Conservation (phyloP, 805 yeast species). For the Pichia paraexigua region DNA sequence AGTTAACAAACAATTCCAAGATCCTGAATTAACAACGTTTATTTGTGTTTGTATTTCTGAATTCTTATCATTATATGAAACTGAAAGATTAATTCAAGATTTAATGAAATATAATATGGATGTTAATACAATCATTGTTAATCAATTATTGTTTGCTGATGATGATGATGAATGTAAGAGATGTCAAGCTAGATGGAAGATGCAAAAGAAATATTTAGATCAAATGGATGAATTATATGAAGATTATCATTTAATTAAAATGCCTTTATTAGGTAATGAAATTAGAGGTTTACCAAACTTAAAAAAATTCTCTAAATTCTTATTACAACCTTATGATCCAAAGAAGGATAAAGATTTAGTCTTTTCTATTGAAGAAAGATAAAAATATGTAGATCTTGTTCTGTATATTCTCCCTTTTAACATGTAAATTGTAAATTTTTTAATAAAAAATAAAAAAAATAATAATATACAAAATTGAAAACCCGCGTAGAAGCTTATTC, state of each 20-base stretch:
- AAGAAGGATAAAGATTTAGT: constrained; percentile 45
- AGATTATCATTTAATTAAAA: constrained; percentile 91
- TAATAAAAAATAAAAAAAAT: too few species aligned
- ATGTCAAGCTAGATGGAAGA: constrained; percentile 87
- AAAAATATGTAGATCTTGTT: not conserved
- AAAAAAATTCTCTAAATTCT: constrained; percentile 73
- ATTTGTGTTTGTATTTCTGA: constrained; percentile 97
- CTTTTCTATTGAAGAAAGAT: constrained; percentile 46
- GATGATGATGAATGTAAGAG: constrained; percentile 76
- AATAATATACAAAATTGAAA: not conserved
- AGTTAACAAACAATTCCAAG: constrained; percentile 89
- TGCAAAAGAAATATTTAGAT: constrained; percentile 91
- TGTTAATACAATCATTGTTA: constrained; percentile 91
- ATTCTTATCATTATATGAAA: constrained; percentile 90
- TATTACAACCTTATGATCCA: constrained; percentile 72
- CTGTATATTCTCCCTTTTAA: not conserved
- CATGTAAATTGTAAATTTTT: not conserved
- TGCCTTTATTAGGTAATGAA: constrained; percentile 92
- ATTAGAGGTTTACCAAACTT: constrained; percentile 88
- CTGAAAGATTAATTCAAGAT: constrained; percentile 97
- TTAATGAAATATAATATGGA: constrained; percentile 92
- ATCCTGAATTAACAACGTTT: constrained; percentile 92
- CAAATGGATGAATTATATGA: constrained; percentile 95
- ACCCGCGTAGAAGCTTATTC: not conserved
- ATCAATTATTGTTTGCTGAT: constrained; percentile 85